These are phyloP conservation scores for Extremus antarcticus DNA, from an alignment of 495 filamentous ascomycete species.

Conservation along the genomic window DNA sequence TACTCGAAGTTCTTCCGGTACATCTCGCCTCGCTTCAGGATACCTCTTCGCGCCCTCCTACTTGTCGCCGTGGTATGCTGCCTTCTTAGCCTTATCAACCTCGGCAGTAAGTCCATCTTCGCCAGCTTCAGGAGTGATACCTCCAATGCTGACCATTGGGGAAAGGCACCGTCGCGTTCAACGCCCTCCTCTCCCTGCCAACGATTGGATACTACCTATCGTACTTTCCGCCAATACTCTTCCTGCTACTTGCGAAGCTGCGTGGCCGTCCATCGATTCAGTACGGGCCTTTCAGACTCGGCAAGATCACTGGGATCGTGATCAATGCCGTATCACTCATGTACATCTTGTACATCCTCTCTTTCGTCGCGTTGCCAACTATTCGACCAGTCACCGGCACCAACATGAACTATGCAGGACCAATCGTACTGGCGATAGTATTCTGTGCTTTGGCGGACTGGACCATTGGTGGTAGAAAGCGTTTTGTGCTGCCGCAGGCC, in stretches of 20 bases:
- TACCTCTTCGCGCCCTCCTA: background rate
- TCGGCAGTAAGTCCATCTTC: constrained; percentile 15
- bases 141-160: background rate
- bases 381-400: background rate
- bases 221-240: constrained; percentile 27
- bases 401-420: constrained; percentile 6
- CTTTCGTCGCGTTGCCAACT: background rate
- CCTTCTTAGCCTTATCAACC: constrained; percentile 30
- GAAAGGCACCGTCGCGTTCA: constrained; percentile 18
- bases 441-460: background rate
- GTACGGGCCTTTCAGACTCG: constrained; percentile 30
- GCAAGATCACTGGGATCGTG: constrained; percentile 31
- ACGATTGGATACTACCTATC: constrained; percentile 18
- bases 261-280: constrained; percentile 28
- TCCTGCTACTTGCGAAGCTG: constrained; percentile 40
- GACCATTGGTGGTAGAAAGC: background rate
- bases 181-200: constrained; percentile 22
- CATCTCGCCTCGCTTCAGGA: constrained; percentile 24
- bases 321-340: constrained; percentile 37
- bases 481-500: background rate
- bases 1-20: constrained; percentile 17
- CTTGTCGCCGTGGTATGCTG: constrained; percentile 21
- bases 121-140: background rate
- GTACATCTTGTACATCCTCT: constrained; percentile 2
- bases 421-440: constrained; percentile 1